Conservation (phyloP, 306 rosid genomes). For the Begonia loranthoides region DNA sequence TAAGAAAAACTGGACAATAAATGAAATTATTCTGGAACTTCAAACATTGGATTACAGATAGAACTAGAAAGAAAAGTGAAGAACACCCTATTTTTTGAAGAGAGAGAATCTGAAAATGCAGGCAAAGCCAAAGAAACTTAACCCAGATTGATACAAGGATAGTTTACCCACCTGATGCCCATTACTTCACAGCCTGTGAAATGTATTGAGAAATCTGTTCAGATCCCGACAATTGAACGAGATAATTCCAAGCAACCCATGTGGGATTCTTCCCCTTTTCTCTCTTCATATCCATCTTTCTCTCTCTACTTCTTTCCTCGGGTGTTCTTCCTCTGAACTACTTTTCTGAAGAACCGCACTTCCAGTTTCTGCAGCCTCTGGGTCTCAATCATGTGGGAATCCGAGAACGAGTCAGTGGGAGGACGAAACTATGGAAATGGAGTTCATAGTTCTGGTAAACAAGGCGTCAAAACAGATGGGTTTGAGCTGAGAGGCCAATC, state of each 20-base stretch:
- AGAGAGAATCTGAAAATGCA: background rate
- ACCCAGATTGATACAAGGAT: conserved; percentile 23
- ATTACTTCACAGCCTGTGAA: conserved; percentile 71
- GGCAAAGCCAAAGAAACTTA: background rate
- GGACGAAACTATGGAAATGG: conserved; percentile 58
- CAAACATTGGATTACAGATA: too few relatives aligned
- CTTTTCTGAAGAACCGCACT: conserved; percentile 18
- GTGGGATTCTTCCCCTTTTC: conserved; percentile 34
- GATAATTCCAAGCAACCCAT: conserved; percentile 65
- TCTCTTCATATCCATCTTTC: conserved; percentile 10
- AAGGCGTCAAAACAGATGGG: conserved; percentile 69
- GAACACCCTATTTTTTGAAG: background rate
- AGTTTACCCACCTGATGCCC: conserved; percentile 26
- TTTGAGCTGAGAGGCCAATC: conserved; percentile 74
- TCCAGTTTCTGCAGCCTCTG: conserved; percentile 15
- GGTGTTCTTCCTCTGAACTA: conserved; percentile 5
- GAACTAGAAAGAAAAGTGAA: background rate
- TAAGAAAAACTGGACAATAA: too few relatives aligned
- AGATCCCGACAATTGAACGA: conserved; percentile 41
- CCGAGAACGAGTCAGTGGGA: conserved; percentile 51
- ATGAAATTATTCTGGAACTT: too few relatives aligned
- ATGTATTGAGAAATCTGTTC: conserved; percentile 16
- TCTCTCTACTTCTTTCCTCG: conserved; percentile 10
- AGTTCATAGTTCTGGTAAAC: conserved; percentile 47
- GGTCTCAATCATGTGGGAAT: conserved; percentile 79